These are phyloP conservation scores for Sanguinoderma infundibulare DNA, from an alignment of 1,284 basidiomycete species.

Conservation along the genomic window DNA sequence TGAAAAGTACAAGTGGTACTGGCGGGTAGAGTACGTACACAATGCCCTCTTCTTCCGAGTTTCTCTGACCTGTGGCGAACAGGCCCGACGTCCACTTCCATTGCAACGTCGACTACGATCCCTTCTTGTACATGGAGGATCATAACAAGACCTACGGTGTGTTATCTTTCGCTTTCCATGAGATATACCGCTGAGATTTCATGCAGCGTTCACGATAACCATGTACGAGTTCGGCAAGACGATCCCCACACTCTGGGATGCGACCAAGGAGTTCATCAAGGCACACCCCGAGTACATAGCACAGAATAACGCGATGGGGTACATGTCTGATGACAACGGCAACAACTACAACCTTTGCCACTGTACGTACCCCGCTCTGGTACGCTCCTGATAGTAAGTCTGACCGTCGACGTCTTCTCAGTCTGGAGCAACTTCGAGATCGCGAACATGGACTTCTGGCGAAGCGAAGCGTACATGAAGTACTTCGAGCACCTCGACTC, in stretches of 20 bases:
- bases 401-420: conserved; percentile 25
- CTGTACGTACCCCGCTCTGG: conserved; percentile 44
- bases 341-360: conserved; percentile 77
- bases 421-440: conserved; percentile 86
- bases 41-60: conserved; percentile 45
- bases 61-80: conserved; percentile 44
- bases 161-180: neutral
- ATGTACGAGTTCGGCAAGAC: conserved; percentile 80
- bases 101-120: conserved; percentile 76
- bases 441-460: conserved; percentile 66
- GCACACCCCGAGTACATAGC: conserved; percentile 67
- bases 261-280: conserved; percentile 70
- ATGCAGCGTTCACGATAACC: conserved; percentile 71
- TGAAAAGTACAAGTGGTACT: conserved; percentile 36
- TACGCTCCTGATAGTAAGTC: neutral
- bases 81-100: conserved; percentile 71
- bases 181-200: too few species aligned
- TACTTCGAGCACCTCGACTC: conserved; percentile 79
- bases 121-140: conserved; percentile 78
- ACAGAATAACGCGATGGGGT: conserved; percentile 69
- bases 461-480: conserved; percentile 64
- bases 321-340: conserved; percentile 70
- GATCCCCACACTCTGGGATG: conserved; percentile 76
- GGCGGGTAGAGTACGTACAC: conserved; percentile 38
- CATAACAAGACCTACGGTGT: conserved; percentile 71